A percentile compares a stretch with the other conserved stretches of the same genome.
These are phyloP conservation scores for Anthracocystis panici-leucophaei DNA, from an alignment of 1,284 basidiomycete species.

Conservation along the genomic window DNA sequence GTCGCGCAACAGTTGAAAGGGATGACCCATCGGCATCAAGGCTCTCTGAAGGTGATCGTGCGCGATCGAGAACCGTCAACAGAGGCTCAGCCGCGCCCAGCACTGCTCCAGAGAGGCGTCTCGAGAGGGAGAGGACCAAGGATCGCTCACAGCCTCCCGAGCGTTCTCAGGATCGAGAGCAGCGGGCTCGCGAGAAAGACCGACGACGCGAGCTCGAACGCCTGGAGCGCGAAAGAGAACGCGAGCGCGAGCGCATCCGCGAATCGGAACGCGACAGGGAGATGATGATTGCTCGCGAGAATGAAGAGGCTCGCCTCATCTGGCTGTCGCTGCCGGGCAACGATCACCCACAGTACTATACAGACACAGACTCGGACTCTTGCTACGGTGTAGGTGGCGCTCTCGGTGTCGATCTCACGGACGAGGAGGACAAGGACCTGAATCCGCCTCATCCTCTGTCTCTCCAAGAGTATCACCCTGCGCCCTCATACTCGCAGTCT, in stretches of 20 bases:
- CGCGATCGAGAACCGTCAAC: slow-evolving; percentile 14
- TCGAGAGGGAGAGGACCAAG: slow-evolving; percentile 32
- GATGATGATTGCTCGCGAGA: slow-evolving; percentile 53
- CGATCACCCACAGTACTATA: slow-evolving; percentile 62
- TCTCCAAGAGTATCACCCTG: slow-evolving; percentile 39
- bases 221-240: slow-evolving; percentile 41
- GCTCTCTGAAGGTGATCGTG: slow-evolving; percentile 10
- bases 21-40: slow-evolving; percentile 13
- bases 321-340: slow-evolving; percentile 60
- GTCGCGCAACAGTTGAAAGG: slow-evolving; percentile 6
- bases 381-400: slow-evolving; percentile 48
- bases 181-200: slow-evolving; percentile 46
- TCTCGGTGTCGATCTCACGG: slow-evolving; percentile 38
- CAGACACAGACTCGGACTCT: slow-evolving; percentile 58
- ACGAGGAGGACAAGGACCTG: slow-evolving; percentile 53
- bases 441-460: slow-evolving; percentile 43
- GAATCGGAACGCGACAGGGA: slow-evolving; percentile 48
- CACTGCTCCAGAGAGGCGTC: slow-evolving; percentile 24
- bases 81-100: slow-evolving; percentile 24
- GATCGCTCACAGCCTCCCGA: slow-evolving; percentile 33
- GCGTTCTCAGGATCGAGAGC: slow-evolving; percentile 47
- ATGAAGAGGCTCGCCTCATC: slow-evolving; percentile 53
- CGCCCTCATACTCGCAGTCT: slow-evolving; percentile 36
- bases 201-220: slow-evolving; percentile 48
- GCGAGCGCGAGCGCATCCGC: slow-evolving; percentile 49